Percentiles rank a stretch among this genome's conserved stretches.
These are phyloP conservation scores for Trametes gibbosa DNA, from an alignment of 768 basidiomycete genomes.

Conservation along the genomic window DNA sequence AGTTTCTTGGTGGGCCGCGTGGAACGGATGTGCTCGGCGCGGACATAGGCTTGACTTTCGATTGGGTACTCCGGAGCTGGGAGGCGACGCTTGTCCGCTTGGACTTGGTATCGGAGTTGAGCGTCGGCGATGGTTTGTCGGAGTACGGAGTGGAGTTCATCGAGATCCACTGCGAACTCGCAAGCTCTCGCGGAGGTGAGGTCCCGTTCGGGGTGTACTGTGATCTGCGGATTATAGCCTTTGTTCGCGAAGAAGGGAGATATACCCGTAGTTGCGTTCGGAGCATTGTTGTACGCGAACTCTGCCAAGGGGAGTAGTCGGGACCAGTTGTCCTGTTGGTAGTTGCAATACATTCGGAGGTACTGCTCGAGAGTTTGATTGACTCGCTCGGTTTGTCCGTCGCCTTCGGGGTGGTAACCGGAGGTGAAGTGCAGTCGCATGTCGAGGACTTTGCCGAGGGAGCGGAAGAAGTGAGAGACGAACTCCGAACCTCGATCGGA, in stretches of 20 bases:
- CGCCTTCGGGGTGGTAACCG: conserved; percentile 33
- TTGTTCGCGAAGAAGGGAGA: conserved; percentile 14
- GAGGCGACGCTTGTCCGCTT: no score
- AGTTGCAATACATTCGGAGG: conserved; percentile 25
- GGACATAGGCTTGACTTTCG: no score
- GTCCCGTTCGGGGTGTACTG: no score
- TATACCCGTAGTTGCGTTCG: not conserved
- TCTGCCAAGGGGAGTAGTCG: not conserved
- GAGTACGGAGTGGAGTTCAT: conserved; percentile 20
- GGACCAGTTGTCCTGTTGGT: not conserved
- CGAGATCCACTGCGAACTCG: conserved; percentile 19
- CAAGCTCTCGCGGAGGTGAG: conserved; percentile 16
- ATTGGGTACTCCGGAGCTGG: no score
- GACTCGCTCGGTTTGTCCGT: conserved; percentile 38
- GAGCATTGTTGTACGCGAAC: not conserved
- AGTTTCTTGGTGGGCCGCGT: not conserved
- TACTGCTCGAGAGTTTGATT: conserved; percentile 39
- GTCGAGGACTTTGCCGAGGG: not conserved
- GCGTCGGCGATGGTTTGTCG: conserved; percentile 11
- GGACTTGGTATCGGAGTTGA: not conserved
- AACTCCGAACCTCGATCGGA: conserved; percentile 16
- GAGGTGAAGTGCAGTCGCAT: conserved; percentile 6
- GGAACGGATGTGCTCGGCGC: no score
- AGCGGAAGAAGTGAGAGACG: conserved; percentile 3
- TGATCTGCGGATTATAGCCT: conserved; percentile 18